Evolutionary conservation across 2,329 filamentous ascomycete species (phyloP).

Genomic region (Malbranchea zuffiana): DNA sequence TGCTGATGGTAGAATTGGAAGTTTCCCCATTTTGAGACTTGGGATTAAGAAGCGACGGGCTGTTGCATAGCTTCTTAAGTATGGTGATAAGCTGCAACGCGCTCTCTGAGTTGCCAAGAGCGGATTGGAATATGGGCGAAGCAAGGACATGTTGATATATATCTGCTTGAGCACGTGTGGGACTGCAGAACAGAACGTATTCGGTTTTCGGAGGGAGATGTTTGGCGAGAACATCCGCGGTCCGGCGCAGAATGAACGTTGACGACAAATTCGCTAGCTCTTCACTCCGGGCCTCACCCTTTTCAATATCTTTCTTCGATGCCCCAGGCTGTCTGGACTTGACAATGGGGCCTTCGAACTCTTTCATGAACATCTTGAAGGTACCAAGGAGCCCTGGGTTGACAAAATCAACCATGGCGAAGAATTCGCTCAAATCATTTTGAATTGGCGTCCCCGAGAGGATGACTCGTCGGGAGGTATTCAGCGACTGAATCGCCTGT

Average conservation of each 20-base stretch:
- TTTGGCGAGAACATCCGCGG: conserved; percentile 54
- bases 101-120: conserved; percentile 51
- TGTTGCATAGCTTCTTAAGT: conserved; percentile 65
- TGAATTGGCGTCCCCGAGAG: conserved; percentile 58
- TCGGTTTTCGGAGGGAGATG: conserved; percentile 58
- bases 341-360: conserved; percentile 55
- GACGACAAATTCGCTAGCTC: conserved; percentile 51
- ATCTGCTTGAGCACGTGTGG: conserved; percentile 48
- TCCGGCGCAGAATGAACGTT: conserved; percentile 55
- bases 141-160: conserved; percentile 54
- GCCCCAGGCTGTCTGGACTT: conserved; percentile 54
- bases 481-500: conserved; percentile 53
- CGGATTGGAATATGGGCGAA: conserved; percentile 52
- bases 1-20: conserved; percentile 37
- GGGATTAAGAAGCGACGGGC: conserved; percentile 50
- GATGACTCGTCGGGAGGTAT: conserved; percentile 51
- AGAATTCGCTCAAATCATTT: conserved; percentile 58
- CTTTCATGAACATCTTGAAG: conserved; percentile 51
- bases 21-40: conserved; percentile 40
- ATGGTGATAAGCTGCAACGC: conserved; percentile 60
- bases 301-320: conserved; percentile 50
- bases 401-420: conserved; percentile 56
- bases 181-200: conserved; percentile 55
- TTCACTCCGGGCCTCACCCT: conserved; percentile 50
- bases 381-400: conserved; percentile 55